A percentile compares a stretch with the other conserved stretches of the same genome.
phyloP scores from a whole-genome alignment of 768 basidiomycete species.

The Phlegmacium glaucopus region DNA sequence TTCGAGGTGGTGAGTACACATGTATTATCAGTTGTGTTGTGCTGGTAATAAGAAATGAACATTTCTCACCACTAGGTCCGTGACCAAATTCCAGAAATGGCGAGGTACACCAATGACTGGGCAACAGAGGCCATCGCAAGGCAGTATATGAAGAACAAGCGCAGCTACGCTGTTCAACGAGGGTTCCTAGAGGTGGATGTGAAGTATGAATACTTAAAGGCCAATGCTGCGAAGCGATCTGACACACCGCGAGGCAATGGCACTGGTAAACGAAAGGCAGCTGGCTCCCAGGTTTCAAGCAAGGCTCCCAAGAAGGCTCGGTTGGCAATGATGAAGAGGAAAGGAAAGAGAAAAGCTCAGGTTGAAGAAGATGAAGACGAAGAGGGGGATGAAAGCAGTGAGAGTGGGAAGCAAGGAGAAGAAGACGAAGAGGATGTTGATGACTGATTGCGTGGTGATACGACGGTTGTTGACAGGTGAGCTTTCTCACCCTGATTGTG shows the following conservation, averaged over 20 bases:
- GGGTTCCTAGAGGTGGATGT: slow-evolving; percentile 11
- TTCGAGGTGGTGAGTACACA: slow-evolving; percentile 13
- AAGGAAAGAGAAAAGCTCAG: neutral
- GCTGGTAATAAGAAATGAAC: neutral
- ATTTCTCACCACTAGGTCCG: slow-evolving; percentile 4
- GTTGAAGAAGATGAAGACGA: no score
- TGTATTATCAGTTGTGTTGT: no score
- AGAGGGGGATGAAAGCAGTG: no score
- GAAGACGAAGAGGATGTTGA: no score
- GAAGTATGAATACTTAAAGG: slow-evolving; percentile 16
- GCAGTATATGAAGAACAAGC: slow-evolving; percentile 20
- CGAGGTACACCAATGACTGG: slow-evolving; percentile 18
- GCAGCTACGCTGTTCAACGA: slow-evolving; percentile 7
- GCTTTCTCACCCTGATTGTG: no score
- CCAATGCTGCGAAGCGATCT: slow-evolving; percentile 13
- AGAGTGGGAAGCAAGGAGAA: no score
- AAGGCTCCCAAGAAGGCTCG: neutral
- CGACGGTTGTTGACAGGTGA: no score
- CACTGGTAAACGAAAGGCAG: slow-evolving; percentile 3
- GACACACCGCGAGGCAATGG: slow-evolving; percentile 10
- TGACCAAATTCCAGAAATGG: slow-evolving; percentile 7
- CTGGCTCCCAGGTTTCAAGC: neutral
- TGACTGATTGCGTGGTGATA: no score
- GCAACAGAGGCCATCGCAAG: slow-evolving; percentile 18
- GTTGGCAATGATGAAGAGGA: neutral